Evolutionary conservation across 2,329 filamentous ascomycete genomes (phyloP).

Genomic region (Simplicillium sp.): DNA sequence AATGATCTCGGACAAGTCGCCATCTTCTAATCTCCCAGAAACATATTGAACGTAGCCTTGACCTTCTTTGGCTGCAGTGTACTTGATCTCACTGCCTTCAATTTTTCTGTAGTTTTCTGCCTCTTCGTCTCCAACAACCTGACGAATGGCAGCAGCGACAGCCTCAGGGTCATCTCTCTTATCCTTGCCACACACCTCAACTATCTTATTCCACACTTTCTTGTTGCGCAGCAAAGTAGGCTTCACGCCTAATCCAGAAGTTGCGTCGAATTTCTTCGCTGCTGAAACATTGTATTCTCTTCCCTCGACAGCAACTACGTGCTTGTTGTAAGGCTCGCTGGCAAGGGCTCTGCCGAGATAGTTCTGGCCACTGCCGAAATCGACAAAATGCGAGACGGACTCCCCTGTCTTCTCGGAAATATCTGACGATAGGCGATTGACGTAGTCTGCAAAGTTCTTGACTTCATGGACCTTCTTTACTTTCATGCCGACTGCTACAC

Average conservation of each 20-base stretch:
- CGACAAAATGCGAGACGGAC: constrained; percentile 76
- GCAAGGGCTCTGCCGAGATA: constrained; percentile 86
- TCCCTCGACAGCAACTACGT: constrained; percentile 86
- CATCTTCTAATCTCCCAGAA: constrained; percentile 63
- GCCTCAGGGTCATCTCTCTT: constrained; percentile 29
- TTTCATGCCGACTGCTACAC: constrained; percentile 84
- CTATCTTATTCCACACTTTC: constrained; percentile 57
- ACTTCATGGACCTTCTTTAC: constrained; percentile 95
- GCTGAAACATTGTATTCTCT: constrained; percentile 78
- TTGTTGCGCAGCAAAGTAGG: constrained; percentile 71
- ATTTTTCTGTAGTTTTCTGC: constrained; percentile 14
- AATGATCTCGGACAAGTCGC: constrained; percentile 61
- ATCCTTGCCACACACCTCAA: constrained; percentile 25
- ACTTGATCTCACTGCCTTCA: constrained; percentile 26
- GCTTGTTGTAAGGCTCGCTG: constrained; percentile 72
- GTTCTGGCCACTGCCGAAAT: constrained; percentile 95
- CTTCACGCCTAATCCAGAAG: constrained; percentile 66
- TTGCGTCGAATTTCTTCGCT: constrained; percentile 75
- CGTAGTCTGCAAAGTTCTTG: constrained; percentile 77
- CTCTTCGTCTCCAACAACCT: constrained; percentile 22
- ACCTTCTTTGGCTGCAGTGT: constrained; percentile 44
- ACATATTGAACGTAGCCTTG: constrained; percentile 70
- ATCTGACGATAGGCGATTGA: constrained; percentile 50
- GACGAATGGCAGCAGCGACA: constrained; percentile 20
- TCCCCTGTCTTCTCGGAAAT: constrained; percentile 48